Conservation (phyloP, 176 grass and related monocot species). For the Zea mays region Zm-B73-REFERENCE-NAM-5.0 NC_050096.1:304555001-304555500, state of each 20-base stretch:
- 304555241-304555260: constrained; percentile 97
- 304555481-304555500: neutral
- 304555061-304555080: constrained; percentile 91
- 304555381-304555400: neutral
- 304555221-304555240: constrained; percentile 97
- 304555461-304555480: constrained; percentile 10
- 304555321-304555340: constrained; percentile 12
- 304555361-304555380: neutral
- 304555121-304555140: constrained; percentile 23
- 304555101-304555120: constrained; percentile 36
- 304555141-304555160: neutral
- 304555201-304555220: constrained; percentile 71
- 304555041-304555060: constrained; percentile 95
- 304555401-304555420: constrained; percentile 13
- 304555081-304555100: constrained; percentile 90
- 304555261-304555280: constrained; percentile 81
- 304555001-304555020: constrained; percentile 22
- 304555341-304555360: constrained; percentile 1
- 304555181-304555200: constrained; percentile 21
- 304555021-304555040: constrained; percentile 94
- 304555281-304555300: constrained; percentile 74
- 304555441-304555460: constrained; percentile 15
- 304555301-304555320: constrained; percentile 42
- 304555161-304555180: constrained; percentile 28
- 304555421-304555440: constrained; percentile 22